phyloP scores from a whole-genome alignment of 1,139 yeast genomes.

The Candida tropicalis region DNA sequence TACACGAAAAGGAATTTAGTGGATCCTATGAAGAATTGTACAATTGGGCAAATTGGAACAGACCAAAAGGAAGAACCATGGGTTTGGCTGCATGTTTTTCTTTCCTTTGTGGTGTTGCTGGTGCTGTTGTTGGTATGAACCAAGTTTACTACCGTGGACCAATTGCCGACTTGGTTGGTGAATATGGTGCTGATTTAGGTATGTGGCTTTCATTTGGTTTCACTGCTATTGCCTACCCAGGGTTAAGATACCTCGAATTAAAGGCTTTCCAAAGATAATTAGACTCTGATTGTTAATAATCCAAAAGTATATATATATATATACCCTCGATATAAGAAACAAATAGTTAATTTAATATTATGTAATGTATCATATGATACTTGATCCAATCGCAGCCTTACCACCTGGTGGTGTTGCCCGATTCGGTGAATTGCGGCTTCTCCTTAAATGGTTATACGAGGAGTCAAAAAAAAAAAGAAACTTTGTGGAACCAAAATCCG shows the following conservation, averaged over 20 bases:
- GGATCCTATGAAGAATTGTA: conserved; percentile 45
- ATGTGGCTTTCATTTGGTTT: conserved; percentile 79
- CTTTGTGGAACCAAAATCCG: conserved; percentile 1
- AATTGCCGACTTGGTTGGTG: conserved; percentile 28
- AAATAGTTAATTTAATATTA: no score
- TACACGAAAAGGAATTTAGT: conserved; percentile 58
- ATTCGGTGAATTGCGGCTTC: not conserved
- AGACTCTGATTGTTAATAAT: no score
- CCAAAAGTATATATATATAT: no score
- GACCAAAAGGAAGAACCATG: conserved; percentile 45
- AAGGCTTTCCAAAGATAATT: conserved; percentile 33
- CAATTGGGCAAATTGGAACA: conserved; percentile 70
- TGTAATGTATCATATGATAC: no score
- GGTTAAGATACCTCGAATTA: conserved; percentile 63
- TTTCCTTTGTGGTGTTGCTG: conserved; percentile 29
- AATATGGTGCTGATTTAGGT: conserved; percentile 20
- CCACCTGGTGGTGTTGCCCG: not conserved
- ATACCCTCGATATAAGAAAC: not conserved
- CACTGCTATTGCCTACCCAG: conserved; percentile 64
- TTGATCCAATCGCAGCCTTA: not conserved
- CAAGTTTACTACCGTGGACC: conserved; percentile 36
- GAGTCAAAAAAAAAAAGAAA: not conserved
- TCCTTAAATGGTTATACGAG: no score
- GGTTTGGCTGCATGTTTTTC: conserved; percentile 31
- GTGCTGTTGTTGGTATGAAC: conserved; percentile 37